A percentile compares a stretch with the other conserved stretches of the same genome.
These are phyloP conservation scores for Hemisphaericaspora subhashii DNA, from an alignment of 1,139 yeast genomes.

Conservation along the genomic window DNA sequence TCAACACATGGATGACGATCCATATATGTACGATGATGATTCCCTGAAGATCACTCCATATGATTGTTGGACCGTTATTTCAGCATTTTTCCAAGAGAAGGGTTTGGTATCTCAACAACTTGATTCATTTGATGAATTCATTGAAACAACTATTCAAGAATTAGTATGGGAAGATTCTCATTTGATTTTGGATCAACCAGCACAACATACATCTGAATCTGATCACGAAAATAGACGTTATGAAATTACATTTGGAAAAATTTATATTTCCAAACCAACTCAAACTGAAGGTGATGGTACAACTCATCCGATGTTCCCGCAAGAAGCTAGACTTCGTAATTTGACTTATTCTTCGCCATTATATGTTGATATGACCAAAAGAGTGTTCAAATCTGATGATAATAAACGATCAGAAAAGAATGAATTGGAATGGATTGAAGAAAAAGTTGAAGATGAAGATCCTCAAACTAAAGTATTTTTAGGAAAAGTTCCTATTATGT, in stretches of 20 bases:
- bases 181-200: slow-evolving; percentile 93
- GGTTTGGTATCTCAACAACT: slow-evolving; percentile 97
- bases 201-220: slow-evolving; percentile 90
- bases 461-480: slow-evolving; percentile 75
- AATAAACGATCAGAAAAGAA: slow-evolving; percentile 50
- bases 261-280: slow-evolving; percentile 93
- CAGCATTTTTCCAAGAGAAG: slow-evolving; percentile 92
- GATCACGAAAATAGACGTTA: slow-evolving; percentile 90
- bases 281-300: slow-evolving; percentile 99
- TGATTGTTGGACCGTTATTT: slow-evolving; percentile 98
- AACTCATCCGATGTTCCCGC: slow-evolving; percentile 97
- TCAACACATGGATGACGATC: slow-evolving; percentile 41
- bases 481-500: slow-evolving; percentile 98
- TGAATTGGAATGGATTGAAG: slow-evolving; percentile 73
- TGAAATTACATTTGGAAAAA: slow-evolving; percentile 95
- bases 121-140: slow-evolving; percentile 97
- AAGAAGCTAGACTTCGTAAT: slow-evolving; percentile 95
- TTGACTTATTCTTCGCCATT: slow-evolving; percentile 95
- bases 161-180: slow-evolving; percentile 95
- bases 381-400: slow-evolving; percentile 83
- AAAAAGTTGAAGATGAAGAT: slow-evolving; percentile 55
- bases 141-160: slow-evolving; percentile 94
- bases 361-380: slow-evolving; percentile 93
- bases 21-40: slow-evolving; percentile 67
- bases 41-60: slow-evolving; percentile 86